phyloP scores from a whole-genome alignment of 208 protist species.

The Crithidia sp. region DNA sequence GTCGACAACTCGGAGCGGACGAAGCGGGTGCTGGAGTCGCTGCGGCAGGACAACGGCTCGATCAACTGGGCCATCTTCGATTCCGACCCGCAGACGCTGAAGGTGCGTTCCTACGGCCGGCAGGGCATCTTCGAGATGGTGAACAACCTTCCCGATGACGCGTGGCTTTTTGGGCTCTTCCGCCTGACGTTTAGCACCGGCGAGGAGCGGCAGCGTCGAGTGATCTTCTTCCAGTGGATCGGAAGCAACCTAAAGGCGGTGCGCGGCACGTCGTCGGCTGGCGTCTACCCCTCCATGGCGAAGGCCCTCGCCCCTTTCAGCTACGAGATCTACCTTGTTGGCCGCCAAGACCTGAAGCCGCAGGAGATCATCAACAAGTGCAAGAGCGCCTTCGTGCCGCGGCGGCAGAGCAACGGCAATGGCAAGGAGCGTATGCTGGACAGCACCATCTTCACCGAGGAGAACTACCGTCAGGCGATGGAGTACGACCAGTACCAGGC shows the following conservation, averaged over 20 bases:
- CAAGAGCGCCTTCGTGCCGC: slow-evolving; percentile 58
- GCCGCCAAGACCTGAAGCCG: slow-evolving; percentile 61
- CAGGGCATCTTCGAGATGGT: slow-evolving; percentile 83
- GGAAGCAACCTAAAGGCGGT: slow-evolving; percentile 67
- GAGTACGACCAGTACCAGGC: slow-evolving; percentile 37
- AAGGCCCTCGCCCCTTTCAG: slow-evolving; percentile 62
- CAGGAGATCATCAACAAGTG: slow-evolving; percentile 77
- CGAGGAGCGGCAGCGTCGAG: slow-evolving; percentile 41
- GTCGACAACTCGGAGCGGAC: slow-evolving; percentile 37
- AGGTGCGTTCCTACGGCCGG: slow-evolving; percentile 54
- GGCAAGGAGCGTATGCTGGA: slow-evolving; percentile 21
- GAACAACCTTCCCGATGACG: slow-evolving; percentile 64
- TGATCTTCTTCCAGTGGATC: slow-evolving; percentile 90
- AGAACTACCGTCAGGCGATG: slow-evolving; percentile 51
- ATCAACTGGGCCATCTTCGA: slow-evolving; percentile 86
- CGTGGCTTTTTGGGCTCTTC: slow-evolving; percentile 87
- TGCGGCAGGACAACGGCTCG: slow-evolving; percentile 69
- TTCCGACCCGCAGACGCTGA: slow-evolving; percentile 49
- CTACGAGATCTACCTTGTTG: slow-evolving; percentile 82
- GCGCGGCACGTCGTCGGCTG: slow-evolving; percentile 20
- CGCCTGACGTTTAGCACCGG: slow-evolving; percentile 66
- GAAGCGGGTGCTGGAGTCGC: slow-evolving; percentile 49
- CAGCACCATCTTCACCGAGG: slow-evolving; percentile 52
- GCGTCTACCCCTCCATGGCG: slow-evolving; percentile 70
- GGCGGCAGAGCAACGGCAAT: slow-evolving; percentile 3